phyloP scores from a whole-genome alignment of 257 asterid species.

The Craterostigma plantagineum region DNA sequence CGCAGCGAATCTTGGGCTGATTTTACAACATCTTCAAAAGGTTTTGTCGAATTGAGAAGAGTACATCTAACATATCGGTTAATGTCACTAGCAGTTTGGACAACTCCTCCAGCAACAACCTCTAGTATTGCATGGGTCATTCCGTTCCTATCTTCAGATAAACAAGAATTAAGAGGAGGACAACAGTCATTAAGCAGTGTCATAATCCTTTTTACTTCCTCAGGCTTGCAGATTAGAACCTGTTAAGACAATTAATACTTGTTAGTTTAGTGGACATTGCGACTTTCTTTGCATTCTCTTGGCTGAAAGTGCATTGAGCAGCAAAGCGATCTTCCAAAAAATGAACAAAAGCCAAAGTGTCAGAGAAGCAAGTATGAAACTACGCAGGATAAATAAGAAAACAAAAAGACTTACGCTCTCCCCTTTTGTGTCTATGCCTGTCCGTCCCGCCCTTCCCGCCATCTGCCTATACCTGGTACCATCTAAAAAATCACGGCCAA shows the following conservation, averaged over 20 bases:
- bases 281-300: no score
- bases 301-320: slow-evolving; percentile 8
- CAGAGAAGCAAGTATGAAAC: not conserved
- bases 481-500: slow-evolving; percentile 91
- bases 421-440: slow-evolving; percentile 96
- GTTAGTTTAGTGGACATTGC: not conserved
- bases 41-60: slow-evolving; percentile 85
- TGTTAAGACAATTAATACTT: slow-evolving; percentile 13
- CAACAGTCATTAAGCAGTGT: slow-evolving; percentile 68
- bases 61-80: slow-evolving; percentile 93
- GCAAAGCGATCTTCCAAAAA: no score
- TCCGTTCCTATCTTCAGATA: slow-evolving; percentile 96
- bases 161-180: slow-evolving; percentile 88
- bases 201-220: slow-evolving; percentile 60
- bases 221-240: slow-evolving; percentile 87
- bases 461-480: slow-evolving; percentile 90
- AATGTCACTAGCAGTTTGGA: slow-evolving; percentile 86
- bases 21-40: slow-evolving; percentile 91
- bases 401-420: slow-evolving; percentile 61
- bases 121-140: slow-evolving; percentile 98
- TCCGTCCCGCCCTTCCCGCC: slow-evolving; percentile 99
- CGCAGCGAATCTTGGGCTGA: slow-evolving; percentile 96
- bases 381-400: slow-evolving; percentile 8
- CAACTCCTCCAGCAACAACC: slow-evolving; percentile 98
- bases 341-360: no score